These are phyloP conservation scores for Quercus alba DNA, from an alignment of 306 rosid genomes.

Conservation along the genomic window DNA sequence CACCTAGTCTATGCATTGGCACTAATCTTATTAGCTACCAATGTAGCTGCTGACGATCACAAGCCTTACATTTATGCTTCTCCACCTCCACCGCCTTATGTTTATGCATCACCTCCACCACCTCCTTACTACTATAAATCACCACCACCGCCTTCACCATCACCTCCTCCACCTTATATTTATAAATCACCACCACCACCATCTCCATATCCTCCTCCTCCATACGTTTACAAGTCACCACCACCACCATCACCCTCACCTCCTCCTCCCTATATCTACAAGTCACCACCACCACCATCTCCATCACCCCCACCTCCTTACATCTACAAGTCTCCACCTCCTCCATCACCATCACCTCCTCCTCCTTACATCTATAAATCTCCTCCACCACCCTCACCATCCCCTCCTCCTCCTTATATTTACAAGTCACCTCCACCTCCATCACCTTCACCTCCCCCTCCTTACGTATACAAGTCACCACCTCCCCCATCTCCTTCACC, in stretches of 20 bases:
- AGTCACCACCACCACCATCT: not conserved
- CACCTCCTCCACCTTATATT: not conserved
- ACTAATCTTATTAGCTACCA: constrained; percentile 21
- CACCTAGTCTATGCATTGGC: constrained; percentile 20
- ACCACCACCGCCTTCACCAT: not conserved
- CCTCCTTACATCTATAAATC: not conserved
- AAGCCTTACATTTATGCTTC: constrained; percentile 19
- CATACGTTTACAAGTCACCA: not conserved
- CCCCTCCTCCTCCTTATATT: not conserved
- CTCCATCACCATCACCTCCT: not conserved
- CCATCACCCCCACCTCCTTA: not conserved
- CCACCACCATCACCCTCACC: not conserved
- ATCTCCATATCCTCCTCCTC: not conserved
- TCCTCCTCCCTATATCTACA: not conserved
- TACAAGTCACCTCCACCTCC: not conserved
- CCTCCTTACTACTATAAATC: not conserved
- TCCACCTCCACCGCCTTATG: not conserved
- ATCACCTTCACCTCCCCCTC: not conserved
- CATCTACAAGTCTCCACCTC: not conserved
- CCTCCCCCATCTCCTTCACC: not conserved
- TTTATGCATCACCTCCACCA: not conserved
- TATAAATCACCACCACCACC: not conserved
- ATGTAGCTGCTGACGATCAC: constrained; percentile 23
- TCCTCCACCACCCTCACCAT: rapidly evolving
- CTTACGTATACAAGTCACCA: not conserved